Percentiles rank a stretch among this genome's conserved stretches.
Conservation (phyloP, 2,329 filamentous ascomycete genomes). For the Helicocarpus griseus region DNA sequence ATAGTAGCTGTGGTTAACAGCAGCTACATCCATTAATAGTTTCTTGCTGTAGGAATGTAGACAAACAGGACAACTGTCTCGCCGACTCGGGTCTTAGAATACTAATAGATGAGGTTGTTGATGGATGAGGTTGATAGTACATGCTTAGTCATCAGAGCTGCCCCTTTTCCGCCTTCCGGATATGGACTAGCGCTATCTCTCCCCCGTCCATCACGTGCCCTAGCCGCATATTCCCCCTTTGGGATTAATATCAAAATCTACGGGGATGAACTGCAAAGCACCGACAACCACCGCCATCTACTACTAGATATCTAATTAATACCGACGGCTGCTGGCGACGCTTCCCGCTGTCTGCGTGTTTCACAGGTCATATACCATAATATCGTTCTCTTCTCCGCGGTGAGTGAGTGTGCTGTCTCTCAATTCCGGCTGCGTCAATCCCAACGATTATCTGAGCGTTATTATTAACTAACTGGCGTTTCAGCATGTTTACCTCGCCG, state of each 20-base stretch:
- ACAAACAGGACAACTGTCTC: no score
- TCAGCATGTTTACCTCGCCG: neutral
- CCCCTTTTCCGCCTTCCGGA: neutral
- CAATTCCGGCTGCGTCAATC: neutral
- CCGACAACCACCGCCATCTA: neutral
- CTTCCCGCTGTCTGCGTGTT: neutral
- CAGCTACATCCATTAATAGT: neutral
- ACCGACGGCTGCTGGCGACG: neutral
- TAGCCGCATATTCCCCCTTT: no score
- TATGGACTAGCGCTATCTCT: neutral
- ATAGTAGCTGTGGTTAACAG: neutral
- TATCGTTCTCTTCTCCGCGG: neutral
- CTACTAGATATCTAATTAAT: neutral
- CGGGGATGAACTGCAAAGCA: neutral
- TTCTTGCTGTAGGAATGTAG: neutral
- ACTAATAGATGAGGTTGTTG: neutral
- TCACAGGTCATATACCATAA: neutral
- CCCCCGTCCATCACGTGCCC: neutral
- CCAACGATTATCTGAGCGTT: neutral
- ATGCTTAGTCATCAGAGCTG: neutral
- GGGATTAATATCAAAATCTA: neutral
- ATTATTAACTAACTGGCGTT: constrained; percentile 1
- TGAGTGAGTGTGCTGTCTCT: neutral
- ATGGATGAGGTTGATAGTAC: no score
- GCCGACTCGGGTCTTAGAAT: no score